Percentiles rank a stretch among this genome's conserved stretches.
Evolutionary conservation across 352 stramenopile genomes (phyloP).

Genomic region (Globisporangium camurandrum): DNA sequence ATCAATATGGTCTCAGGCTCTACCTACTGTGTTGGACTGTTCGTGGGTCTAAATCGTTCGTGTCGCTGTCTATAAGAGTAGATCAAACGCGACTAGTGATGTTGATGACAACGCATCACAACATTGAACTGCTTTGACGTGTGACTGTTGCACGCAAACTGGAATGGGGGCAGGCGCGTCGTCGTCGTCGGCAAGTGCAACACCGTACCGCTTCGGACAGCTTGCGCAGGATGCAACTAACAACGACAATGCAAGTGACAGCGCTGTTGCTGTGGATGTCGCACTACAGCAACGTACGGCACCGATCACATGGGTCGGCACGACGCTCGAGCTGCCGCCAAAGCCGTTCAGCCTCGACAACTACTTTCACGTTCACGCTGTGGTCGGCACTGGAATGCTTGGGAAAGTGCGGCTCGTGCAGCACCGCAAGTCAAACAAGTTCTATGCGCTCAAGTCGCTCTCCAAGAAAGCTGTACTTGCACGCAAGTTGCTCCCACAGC

Average conservation of each 20-base stretch:
- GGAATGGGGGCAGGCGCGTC: constrained; percentile 8
- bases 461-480: constrained; percentile 51
- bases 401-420: constrained; percentile 58
- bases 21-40: too few species aligned
- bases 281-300: background rate
- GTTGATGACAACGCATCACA: too few species aligned
- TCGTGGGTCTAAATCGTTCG: too few species aligned
- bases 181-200: background rate
- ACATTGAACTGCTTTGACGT: background rate
- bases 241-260: constrained; percentile 1
- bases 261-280: background rate
- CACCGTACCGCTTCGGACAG: constrained; percentile 16
- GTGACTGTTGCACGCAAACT: background rate
- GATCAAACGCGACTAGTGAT: too few species aligned
- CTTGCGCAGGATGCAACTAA: background rate
- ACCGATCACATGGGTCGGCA: constrained; percentile 34
- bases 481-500: constrained; percentile 47
- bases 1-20: too few species aligned
- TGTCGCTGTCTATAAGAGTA: too few species aligned
- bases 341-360: constrained; percentile 47
- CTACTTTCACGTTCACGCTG: constrained; percentile 46
- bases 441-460: constrained; percentile 73
- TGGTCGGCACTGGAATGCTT: constrained; percentile 69
- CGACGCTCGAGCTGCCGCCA: constrained; percentile 37
- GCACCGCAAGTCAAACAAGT: constrained; percentile 48